Base-by-base conservation (phyloP, 176 grass and related monocot genomes). In the Canna indica region DNA sequence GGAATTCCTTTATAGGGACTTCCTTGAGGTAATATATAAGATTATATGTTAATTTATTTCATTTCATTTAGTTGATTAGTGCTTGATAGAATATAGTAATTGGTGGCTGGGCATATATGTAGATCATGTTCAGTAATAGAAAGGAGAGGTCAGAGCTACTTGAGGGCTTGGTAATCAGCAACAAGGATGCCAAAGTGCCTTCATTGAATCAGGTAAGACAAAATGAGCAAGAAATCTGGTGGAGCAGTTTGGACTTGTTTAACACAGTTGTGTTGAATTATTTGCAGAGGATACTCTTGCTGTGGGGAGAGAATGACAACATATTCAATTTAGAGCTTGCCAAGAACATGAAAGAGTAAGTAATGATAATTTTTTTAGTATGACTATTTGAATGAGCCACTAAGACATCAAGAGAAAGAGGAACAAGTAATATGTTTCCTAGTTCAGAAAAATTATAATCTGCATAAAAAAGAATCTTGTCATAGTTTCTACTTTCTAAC, bases 281-380 rank as follows among this genome's bases (percentile, higher is more conserved):
- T 29, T 35, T 35, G 62, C 81, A 91, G 93, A 96, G 83, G 85
- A 91, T 96, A 73, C 80, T 87, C 0, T 59, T 96, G 25, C 36
- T 91, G 28, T 96, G 93, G 93, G 93, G 93, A 20, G 86, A 87
- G 79, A 77, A 90, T 35, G 93, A 96, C 72, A 91, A 96, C 70
- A 78, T 96, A 64, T 96, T 96, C 67, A 81, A 90, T 33, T 69
- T 96, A 0, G 83, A 91, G 64, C 84, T 87, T 27, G 93, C 86
- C 58, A 89, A 85, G 81, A 84, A 85, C 6, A 87, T 90, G 88
- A 87, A 83, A 81, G 86, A 81, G 93, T 96, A 83, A 81, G 85
- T 8, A 32, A 12, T 15, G n/a, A 24, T 48, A 27, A 26, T 24
- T n/a, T n/a, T n/a, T n/a, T n/a, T n/a, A n/a, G n/a, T n/a, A 38